Evolutionary conservation across 2,329 filamentous ascomycete genomes (phyloP), one percentile per base, ranked within the genome.

Genomic region (Chlorencoelia australis): DNA sequence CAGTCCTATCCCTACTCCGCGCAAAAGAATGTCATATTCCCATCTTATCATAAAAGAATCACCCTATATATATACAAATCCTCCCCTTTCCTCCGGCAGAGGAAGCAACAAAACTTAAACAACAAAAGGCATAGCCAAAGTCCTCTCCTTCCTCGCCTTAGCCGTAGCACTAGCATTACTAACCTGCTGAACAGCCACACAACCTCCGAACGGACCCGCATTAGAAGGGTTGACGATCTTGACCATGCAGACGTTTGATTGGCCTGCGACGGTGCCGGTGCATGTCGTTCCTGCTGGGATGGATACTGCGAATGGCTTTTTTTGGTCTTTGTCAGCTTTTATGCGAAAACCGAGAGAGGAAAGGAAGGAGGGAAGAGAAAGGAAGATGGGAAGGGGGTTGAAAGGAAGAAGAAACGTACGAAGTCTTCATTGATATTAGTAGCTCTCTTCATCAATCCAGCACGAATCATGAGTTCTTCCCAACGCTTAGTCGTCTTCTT

Each of bases 141-240:
- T n/a, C n/a, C n/a, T n/a, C n/a, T 37, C 19, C 20, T 17, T 29
- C 4, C 17, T 24, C 17, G 40, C 31, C 5, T 37, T 30, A 5
- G 37, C 30, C 16, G 45, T 39, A 24, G 37, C 31, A 10, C 30
- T 35, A 20, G 42, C 41, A 10, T 16, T 13, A 11, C 20, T 19
- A 16, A 36, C 27, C 25, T 46, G 42, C 52, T 65, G 63, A 42
- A 65, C 53, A 11, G 61, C 55, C 7, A 64, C 44, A 16, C 60
- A 53, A 15, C 62, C 63, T 25, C 61, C 62, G 43, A 66, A 65
- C 5, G 62, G 62, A 0, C 62, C 63, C 3, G 57, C 59, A 8
- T 39, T 39, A 47, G 60, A 60, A 36, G 47, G 47, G 53, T 66
- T 66, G 37, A 59, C 60, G 39, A 66, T 58, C 56, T 64, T 65